Evolutionary conservation across 1,139 yeast genomes (phyloP).

Genomic region (Geotrichum citri-aurantii): DNA sequence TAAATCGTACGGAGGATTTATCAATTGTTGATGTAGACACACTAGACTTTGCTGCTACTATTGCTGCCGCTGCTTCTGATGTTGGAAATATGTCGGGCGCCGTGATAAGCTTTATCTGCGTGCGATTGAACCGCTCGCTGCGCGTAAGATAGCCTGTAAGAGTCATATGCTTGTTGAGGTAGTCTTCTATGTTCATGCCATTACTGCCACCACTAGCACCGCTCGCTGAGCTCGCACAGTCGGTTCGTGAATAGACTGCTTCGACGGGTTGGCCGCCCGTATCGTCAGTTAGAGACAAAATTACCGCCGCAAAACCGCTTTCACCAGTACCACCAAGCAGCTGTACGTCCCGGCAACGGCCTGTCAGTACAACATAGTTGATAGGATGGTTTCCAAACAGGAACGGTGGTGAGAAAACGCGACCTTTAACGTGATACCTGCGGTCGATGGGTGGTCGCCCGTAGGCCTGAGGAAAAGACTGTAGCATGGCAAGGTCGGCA

Average conservation of each 20-base stretch:
- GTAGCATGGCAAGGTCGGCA: conserved; percentile 18
- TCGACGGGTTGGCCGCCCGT: background rate
- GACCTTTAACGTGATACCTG: background rate
- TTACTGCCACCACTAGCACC: background rate
- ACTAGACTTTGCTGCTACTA: background rate
- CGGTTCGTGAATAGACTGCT: background rate
- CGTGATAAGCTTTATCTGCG: background rate
- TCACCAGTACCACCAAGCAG: background rate
- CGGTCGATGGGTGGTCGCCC: background rate
- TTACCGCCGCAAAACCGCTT: background rate
- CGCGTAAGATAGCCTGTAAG: background rate
- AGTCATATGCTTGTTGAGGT: background rate
- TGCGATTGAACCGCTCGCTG: background rate
- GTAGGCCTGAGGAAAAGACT: conserved; percentile 16
- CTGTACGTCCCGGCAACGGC: conserved; percentile 20
- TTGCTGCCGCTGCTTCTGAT: background rate
- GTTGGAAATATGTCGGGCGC: background rate
- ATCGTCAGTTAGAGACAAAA: background rate
- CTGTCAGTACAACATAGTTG: conserved; percentile 26
- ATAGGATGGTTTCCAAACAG: conserved; percentile 29
- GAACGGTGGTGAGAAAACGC: conserved; percentile 18
- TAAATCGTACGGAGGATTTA: background rate
- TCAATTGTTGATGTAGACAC: background rate
- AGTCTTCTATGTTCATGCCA: background rate
- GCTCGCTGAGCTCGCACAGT: background rate